phyloP scores from a whole-genome alignment of 2,329 filamentous ascomycete species.

The Cladosporium velox region DNA sequence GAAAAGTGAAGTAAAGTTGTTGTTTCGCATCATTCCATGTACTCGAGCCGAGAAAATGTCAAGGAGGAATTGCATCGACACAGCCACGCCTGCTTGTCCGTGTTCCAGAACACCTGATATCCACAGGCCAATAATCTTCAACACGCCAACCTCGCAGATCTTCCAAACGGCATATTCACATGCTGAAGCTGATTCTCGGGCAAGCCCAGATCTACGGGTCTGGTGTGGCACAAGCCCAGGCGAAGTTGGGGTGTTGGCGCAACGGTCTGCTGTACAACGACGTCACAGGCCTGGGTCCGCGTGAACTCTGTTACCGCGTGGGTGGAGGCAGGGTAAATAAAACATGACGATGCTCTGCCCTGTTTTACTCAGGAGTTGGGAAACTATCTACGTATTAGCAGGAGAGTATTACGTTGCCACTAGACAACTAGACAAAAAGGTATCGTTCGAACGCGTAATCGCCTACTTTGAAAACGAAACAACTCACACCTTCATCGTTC shows the following conservation, averaged over 20 bases:
- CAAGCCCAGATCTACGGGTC: neutral
- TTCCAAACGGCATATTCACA: neutral
- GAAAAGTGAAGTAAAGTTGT: neutral
- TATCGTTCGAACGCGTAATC: neutral
- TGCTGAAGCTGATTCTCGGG: neutral
- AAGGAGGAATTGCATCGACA: neutral
- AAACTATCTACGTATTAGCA: neutral
- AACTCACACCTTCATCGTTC: neutral
- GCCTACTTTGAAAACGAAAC: neutral
- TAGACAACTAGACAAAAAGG: neutral
- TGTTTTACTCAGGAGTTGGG: constrained; percentile 1
- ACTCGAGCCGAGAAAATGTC: neutral
- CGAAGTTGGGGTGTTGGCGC: neutral
- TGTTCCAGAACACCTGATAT: neutral
- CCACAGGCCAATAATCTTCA: neutral
- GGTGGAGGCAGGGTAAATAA: constrained; percentile 11
- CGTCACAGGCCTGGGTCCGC: constrained; percentile 16
- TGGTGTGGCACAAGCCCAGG: neutral
- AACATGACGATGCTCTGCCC: constrained; percentile 18
- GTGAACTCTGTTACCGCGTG: constrained; percentile 19
- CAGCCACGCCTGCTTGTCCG: neutral
- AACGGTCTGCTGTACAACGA: constrained; percentile 8
- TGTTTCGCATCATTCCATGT: neutral
- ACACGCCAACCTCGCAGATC: neutral
- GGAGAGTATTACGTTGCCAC: neutral